Base-by-base conservation (phyloP, 176 grass and related monocot genomes). In the Oryza meyeriana region DNA sequence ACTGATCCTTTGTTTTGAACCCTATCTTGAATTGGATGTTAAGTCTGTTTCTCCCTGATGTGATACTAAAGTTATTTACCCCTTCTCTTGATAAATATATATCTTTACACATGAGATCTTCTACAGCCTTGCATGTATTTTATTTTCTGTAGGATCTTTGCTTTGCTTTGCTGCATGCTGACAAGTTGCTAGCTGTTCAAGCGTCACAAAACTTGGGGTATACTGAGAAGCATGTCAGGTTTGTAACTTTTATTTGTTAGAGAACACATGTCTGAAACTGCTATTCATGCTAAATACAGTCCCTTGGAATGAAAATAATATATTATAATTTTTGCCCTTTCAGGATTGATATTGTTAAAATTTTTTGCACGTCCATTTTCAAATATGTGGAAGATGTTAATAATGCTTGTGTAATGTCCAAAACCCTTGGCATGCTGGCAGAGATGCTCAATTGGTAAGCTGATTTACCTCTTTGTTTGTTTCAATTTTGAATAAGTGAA, bases 391-490 rank as follows among this genome's bases (percentile, higher is more conserved):
- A 89, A 84, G 84, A 93, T 83, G 75, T 84, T 50, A 74, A 64
- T 61, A 91, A 91, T 82, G 50, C 83, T 41, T 70, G 59, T 69
- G 82, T 94, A 79, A 52, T 94, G 80, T 86, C 95, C 26, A 86
- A 87, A 89, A 94, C 81, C 31, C 80, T 98, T 81, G 42, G 81
- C 41, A 57, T 98, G 32, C 78, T 98, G 85, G 38, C 92, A 76
- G 92, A 91, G 83, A 85, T 94, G 76, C 82, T 98, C 27, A 94
- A 89, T 69, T 98, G 95, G 94, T 97, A 97, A 80, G 88, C 65
- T 81, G 32, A 40, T 29, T 33, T 82, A 22, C 33, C n/a, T 22
- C 38, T 73, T 58, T 1, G 10, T 39, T 79, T 73, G 32, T 83
- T 52, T 29, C 30, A 26, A 34, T 47, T 83, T 52, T 29, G 36